Percentiles rank a stretch among this genome's conserved stretches.
Conservation (phyloP, 2,329 filamentous ascomycete genomes). For the Fusarium hostae region DNA sequence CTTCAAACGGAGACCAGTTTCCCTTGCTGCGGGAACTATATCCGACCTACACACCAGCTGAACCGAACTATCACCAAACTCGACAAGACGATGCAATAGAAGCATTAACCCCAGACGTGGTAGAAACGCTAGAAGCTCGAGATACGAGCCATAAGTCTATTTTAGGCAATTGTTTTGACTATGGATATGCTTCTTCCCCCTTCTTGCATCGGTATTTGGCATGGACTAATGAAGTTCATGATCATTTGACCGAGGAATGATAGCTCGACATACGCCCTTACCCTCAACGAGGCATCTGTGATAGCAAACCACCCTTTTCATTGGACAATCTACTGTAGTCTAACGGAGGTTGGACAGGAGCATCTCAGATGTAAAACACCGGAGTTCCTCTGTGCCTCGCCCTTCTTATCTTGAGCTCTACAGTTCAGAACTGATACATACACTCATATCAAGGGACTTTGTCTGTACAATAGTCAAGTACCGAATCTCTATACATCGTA, state of each 20-base stretch:
- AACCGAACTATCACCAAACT: background rate
- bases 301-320: background rate
- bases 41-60: conserved; percentile 17
- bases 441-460: background rate
- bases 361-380: background rate
- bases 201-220: background rate
- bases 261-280: background rate
- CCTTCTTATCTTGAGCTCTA: background rate
- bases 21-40: conserved; percentile 19
- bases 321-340: background rate
- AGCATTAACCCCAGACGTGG: background rate
- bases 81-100: background rate
- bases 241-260: background rate
- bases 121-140: background rate
- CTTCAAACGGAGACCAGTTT: background rate
- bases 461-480: background rate
- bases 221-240: background rate
- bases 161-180: background rate
- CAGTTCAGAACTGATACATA: background rate
- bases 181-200: background rate
- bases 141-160: background rate
- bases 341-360: no score
- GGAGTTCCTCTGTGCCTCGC: background rate
- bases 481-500: no score
- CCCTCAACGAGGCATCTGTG: background rate